Evolutionary conservation across 176 grass and related monocot species (phyloP).

Genomic region (Miscanthus lutarioriparius): DNA sequence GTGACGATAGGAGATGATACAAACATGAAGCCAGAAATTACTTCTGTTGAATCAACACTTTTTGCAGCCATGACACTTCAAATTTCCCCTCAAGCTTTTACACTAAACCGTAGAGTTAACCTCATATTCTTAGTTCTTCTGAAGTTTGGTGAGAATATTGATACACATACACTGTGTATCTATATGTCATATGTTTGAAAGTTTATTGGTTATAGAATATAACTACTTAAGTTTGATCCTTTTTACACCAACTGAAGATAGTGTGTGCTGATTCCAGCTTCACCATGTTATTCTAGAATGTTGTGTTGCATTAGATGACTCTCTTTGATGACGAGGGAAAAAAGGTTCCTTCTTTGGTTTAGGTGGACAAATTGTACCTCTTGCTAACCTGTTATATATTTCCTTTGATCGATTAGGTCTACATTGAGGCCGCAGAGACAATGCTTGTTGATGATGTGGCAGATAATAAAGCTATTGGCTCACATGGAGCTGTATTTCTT

Average conservation of each 20-base stretch:
- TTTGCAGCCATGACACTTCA: background rate
- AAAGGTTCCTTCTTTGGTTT: background rate
- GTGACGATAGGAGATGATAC: background rate
- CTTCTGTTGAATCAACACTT: background rate
- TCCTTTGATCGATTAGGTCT: constrained; percentile 51
- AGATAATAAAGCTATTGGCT: constrained; percentile 92
- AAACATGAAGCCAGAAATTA: background rate
- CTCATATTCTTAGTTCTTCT: background rate
- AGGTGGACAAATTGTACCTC: background rate
- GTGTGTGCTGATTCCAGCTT: background rate
- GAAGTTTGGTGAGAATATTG: background rate
- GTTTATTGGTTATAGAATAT: background rate
- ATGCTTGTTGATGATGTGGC: constrained; percentile 95
- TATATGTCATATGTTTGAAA: background rate
- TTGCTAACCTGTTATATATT: constrained; percentile 4
- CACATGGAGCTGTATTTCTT: constrained; percentile 76
- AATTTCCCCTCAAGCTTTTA: background rate
- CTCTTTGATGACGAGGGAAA: background rate
- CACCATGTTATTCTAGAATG: constrained; percentile 1
- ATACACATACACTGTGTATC: background rate
- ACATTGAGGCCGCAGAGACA: constrained; percentile 73
- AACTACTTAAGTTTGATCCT: background rate
- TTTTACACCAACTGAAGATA: background rate
- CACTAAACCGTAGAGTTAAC: background rate
- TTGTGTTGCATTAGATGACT: background rate